A percentile compares a stretch with the other conserved stretches of the same genome.
These are phyloP conservation scores for Graphiopsis chlorocephala DNA, from an alignment of 2,329 filamentous ascomycete genomes.

Conservation along the genomic window DNA sequence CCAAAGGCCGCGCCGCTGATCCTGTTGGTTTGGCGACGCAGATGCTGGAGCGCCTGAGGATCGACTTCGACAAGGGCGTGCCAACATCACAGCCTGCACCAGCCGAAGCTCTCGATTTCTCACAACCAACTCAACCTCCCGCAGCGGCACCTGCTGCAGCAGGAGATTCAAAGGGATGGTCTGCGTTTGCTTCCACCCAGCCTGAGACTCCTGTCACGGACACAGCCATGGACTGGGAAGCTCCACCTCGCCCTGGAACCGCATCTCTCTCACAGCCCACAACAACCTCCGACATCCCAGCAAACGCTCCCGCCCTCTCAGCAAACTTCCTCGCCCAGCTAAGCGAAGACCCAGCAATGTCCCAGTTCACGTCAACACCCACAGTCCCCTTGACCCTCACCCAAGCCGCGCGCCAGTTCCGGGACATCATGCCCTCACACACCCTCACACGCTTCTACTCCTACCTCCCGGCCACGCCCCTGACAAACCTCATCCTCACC, in stretches of 20 bases:
- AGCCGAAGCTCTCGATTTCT: conserved; percentile 65
- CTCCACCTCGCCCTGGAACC: conserved; percentile 57
- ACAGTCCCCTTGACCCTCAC: conserved; percentile 80
- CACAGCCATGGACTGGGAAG: conserved; percentile 79
- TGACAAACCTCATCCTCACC: conserved; percentile 76
- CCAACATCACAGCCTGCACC: conserved; percentile 48
- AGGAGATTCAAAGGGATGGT: conserved; percentile 30
- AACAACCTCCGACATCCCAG: conserved; percentile 32
- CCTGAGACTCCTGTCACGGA: conserved; percentile 76
- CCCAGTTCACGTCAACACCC: conserved; percentile 78
- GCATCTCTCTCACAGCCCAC: conserved; percentile 17
- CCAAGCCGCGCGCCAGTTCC: conserved; percentile 82
- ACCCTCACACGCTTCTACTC: conserved; percentile 92
- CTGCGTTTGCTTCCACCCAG: conserved; percentile 72
- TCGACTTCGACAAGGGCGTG: conserved; percentile 75
- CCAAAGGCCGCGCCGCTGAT: conserved; percentile 72
- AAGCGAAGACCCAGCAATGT: conserved; percentile 77
- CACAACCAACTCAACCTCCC: conserved; percentile 23
- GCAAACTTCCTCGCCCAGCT: conserved; percentile 58
- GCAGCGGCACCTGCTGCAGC: conserved; percentile 20
- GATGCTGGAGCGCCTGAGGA: conserved; percentile 87
- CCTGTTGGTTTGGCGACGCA: conserved; percentile 84
- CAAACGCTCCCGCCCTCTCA: conserved; percentile 28
- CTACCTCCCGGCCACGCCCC: conserved; percentile 67
- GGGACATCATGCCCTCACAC: conserved; percentile 85